These are phyloP conservation scores for Floccularia luteovirens DNA, from an alignment of 768 basidiomycete species.

Conservation along the genomic window DNA sequence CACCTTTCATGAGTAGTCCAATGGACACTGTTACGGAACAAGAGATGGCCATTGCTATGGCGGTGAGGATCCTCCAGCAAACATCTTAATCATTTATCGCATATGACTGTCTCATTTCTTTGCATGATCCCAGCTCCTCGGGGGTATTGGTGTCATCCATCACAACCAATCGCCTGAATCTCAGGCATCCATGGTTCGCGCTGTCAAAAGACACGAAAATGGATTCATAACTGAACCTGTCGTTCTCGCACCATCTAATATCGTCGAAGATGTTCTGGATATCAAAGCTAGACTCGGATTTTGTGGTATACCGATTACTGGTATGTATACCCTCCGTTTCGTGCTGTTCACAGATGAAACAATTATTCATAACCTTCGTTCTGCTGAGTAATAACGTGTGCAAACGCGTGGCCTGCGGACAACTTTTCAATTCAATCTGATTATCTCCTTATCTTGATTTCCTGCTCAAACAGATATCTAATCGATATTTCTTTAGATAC, in stretches of 20 bases:
- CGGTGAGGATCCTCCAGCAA: conserved; percentile 44
- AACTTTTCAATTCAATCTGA: conserved; percentile 29
- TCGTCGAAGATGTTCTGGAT: conserved; percentile 85
- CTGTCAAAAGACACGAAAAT: conserved; percentile 97
- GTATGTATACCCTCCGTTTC: conserved; percentile 38
- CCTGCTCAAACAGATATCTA: conserved; percentile 3
- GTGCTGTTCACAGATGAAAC: conserved; percentile 35
- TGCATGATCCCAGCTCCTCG: conserved; percentile 53
- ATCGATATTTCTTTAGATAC: conserved; percentile 47
- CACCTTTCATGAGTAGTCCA: conserved; percentile 94
- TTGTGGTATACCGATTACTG: conserved; percentile 96
- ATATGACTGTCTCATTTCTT: conserved; percentile 10
- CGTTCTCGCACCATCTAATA: conserved; percentile 70
- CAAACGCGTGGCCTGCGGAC: conserved; percentile 70
- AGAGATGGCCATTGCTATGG: conserved; percentile 89
- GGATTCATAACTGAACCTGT: conserved; percentile 97
- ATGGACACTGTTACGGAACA: conserved; percentile 99
- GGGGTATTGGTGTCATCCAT: conserved; percentile 97
- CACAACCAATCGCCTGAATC: conserved; percentile 82
- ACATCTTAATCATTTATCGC: conserved; percentile 3
- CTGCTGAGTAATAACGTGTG: conserved; percentile 67
- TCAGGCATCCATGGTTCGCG: conserved; percentile 96
- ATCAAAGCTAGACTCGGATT: conserved; percentile 91
- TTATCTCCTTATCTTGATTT: conserved; percentile 10
- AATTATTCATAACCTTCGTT: conserved; percentile 76